These are phyloP conservation scores for Aspergillus sp. DNA, from an alignment of 2,329 filamentous ascomycete species.

Conservation along the genomic window DNA sequence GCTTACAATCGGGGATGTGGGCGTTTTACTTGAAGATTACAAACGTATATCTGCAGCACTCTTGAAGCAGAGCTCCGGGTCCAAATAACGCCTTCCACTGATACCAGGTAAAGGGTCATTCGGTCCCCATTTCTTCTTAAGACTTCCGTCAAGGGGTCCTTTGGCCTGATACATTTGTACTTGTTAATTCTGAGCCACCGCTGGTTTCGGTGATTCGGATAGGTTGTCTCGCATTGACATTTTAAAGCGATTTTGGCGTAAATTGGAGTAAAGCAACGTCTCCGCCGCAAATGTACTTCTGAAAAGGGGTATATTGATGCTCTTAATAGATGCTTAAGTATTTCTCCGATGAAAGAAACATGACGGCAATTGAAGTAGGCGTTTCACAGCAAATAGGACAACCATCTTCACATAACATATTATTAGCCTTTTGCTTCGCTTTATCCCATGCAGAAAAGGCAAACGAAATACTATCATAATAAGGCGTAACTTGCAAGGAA, in stretches of 20 bases:
- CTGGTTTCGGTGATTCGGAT: constrained; percentile 20
- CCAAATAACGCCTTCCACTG: constrained; percentile 12
- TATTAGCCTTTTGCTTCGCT: background rate
- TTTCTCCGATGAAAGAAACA: background rate
- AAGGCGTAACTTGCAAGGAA: background rate
- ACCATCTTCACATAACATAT: background rate
- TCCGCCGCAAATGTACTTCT: background rate
- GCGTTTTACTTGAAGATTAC: constrained; percentile 72
- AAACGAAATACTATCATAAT: background rate
- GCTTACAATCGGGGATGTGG: constrained; percentile 70
- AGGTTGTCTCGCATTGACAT: background rate
- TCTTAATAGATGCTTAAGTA: constrained; percentile 4
- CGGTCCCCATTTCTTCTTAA: background rate
- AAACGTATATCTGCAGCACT: constrained; percentile 67
- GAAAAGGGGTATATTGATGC: constrained; percentile 12
- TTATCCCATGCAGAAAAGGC: background rate
- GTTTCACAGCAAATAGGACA: background rate
- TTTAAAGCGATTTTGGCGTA: constrained; percentile 9
- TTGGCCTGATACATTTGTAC: background rate
- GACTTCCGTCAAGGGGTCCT: background rate
- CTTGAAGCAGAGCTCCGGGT: constrained; percentile 45
- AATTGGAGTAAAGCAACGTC: constrained; percentile 4
- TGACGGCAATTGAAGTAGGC: background rate
- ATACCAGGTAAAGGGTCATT: background rate
- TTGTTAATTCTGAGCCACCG: constrained; percentile 7